Base-by-base conservation (phyloP, 2,329 filamentous ascomycete species). In the Pseudocercospora eumusae region DNA sequence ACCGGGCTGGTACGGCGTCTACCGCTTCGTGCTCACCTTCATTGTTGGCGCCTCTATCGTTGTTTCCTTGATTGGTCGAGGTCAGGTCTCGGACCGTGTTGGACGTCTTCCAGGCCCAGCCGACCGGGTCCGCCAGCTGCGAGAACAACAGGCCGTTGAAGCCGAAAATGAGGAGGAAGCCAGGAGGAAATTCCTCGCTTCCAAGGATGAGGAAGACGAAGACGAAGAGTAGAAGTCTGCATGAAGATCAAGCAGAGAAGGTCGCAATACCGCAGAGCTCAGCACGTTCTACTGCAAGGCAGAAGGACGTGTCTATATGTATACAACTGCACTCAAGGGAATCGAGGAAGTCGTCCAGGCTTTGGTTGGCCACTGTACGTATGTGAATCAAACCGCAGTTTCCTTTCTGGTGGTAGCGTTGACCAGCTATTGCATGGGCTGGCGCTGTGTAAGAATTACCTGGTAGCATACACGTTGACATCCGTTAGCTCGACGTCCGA, bases 1-100 rank as follows among this genome's bases (percentile, higher is more conserved):
- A 2, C 93, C 93, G 23, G 74, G 82, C 40, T 97, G 93, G 93
- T 97, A 96, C 75, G 84, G 83, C 63, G 90, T 88, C 55, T 97
- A 97, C 80, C 91, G 93, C 33, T 97, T 96, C 77, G 88, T 96
- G 8, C 82, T 97, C 69, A 97, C 93, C 1, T 93, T 93, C 75
- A 84, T 97, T 64, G 93, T 96, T 27, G 93, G 93, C 42, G 81
- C 86, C 47, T 88, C 89, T 65, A 93, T 97, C 68, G 86, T 95
- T 45, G 79, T 91, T 69, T 93, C 86, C 66, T 80, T 97, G 68
- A 84, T 97, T 65, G 92, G 91, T 44, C 87, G 93, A 64, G 89
- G 92, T 71, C 89, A 93, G 79, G 87, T 96, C 68, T 82, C 81
- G 45, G 81, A 85, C 68, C 80, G 82, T 71, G 78, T 87, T 68